Evolutionary conservation across 2,329 filamentous ascomycete species (phyloP).

Genomic region (Cladophialophora bantiana): DNA sequence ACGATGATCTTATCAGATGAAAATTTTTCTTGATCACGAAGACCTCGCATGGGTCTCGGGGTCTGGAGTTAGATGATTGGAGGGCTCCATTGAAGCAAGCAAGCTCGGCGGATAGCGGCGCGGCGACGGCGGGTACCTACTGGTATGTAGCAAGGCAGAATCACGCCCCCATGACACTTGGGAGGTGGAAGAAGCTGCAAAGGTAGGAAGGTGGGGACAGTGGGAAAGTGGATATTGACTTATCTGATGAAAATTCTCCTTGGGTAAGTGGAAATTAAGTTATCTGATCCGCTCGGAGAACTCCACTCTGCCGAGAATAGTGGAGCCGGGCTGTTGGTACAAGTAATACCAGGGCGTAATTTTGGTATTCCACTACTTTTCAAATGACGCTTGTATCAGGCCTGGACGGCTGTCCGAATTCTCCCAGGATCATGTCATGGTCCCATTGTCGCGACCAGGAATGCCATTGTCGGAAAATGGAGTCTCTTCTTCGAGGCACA

Average conservation of each 20-base stretch:
- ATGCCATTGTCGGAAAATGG: background rate
- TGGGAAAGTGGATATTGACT: background rate
- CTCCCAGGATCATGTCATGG: background rate
- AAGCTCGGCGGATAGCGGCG: background rate
- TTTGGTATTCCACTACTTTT: background rate
- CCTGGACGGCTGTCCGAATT: background rate
- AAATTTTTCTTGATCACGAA: constrained; percentile 27
- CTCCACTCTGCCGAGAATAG: background rate
- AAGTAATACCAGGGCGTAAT: background rate
- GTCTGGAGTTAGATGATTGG: background rate
- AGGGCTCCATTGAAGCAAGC: background rate
- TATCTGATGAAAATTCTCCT: constrained; percentile 4
- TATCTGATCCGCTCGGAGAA: constrained; percentile 27
- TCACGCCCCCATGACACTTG: background rate
- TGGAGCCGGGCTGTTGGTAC: background rate
- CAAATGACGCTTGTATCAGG: background rate
- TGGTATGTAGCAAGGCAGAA: background rate
- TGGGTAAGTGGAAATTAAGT: constrained; percentile 21
- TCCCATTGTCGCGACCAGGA: background rate
- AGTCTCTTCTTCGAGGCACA: background rate
- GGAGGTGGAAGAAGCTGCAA: constrained; percentile 6
- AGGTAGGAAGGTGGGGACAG: background rate
- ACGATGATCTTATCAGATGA: constrained; percentile 35
- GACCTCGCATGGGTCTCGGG: background rate
- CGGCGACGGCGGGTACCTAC: background rate